Evolutionary conservation across 805 yeast species (phyloP), one percentile per base, ranked within the genome.

Genomic region (Blastobotrys peoriensis): DNA sequence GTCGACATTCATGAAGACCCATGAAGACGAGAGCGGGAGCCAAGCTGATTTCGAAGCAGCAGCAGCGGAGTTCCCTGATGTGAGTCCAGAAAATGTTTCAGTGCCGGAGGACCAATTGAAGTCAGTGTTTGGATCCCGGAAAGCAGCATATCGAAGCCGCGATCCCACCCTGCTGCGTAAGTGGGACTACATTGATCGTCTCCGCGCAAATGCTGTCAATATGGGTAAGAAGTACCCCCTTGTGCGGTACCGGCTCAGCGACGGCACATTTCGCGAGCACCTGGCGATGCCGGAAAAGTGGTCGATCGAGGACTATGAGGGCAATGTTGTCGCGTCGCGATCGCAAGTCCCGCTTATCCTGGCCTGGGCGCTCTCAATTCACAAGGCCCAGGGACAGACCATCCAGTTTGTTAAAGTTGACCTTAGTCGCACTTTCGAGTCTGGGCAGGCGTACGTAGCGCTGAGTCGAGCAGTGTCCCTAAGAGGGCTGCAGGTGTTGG

Each of bases 281-380:
- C 63, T 89, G 9, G 83, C 88, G 2, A 83, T 79, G 50, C 87
- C 89, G 0, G 98, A 91, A 59, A 71, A 71, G 10, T 91, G 96
- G 87, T 74, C 73, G 0, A 69, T 86, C 18, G 91, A 82, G 51
- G 94, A 87, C 62, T 87, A 83, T 41, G 66, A 71, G 19, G 86
- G 83, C 17, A 70, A 70, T 5, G 76, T 82, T 0, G 53, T 86
- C 10, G 95, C 86, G 0, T 71, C 83, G 1, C 70, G 97, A 55
- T 69, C 72, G 0, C 98, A 93, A 58, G 54, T 93, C 2, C 98
- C 98, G 0, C 66, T 93, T 43, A 80, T 91, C 55, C 67, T 89
- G n/a, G 95, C 98, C 0, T 93, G 98, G 97, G 88, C 98, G 0
- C 64, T 93, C 36, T 88, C 97, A 0, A 89, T 93, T 37, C 98